Percentiles rank a stretch among this genome's conserved stretches.
phyloP scores from a whole-genome alignment of 129 eudicot species.

The Helianthus annuus region DNA sequence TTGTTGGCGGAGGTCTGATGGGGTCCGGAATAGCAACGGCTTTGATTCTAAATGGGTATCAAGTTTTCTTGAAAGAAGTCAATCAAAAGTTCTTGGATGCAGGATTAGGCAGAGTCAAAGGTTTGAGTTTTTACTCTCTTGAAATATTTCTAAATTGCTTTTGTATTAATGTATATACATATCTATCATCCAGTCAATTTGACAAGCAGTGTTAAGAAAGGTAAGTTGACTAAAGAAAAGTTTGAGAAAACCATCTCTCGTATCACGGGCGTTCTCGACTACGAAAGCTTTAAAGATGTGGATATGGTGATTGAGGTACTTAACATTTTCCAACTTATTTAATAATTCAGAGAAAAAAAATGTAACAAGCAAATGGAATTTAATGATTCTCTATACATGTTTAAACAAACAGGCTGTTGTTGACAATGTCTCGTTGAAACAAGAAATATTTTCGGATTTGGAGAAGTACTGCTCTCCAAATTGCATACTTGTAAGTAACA shows the following conservation, averaged over 20 bases:
- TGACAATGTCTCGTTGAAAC: constrained; percentile 64
- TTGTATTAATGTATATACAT: constrained; percentile 1
- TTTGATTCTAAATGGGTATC: constrained; percentile 63
- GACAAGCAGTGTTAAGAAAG: constrained; percentile 93
- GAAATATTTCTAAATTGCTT: constrained; percentile 11
- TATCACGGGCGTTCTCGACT: constrained; percentile 76
- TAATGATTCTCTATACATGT: too few relatives aligned
- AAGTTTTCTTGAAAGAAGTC: constrained; percentile 86
- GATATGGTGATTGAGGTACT: constrained; percentile 98
- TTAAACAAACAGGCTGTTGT: constrained; percentile 61
- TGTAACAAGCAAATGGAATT: too few relatives aligned
- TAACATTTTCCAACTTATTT: not conserved
- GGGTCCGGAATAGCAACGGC: constrained; percentile 99
- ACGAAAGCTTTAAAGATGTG: constrained; percentile 82
- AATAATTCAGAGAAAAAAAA: not conserved
- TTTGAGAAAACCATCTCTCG: constrained; percentile 73
- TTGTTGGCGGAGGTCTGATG: constrained; percentile 97
- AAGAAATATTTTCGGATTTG: constrained; percentile 67
- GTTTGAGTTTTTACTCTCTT: constrained; percentile 33
- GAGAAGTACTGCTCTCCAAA: constrained; percentile 66
- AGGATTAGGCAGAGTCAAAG: constrained; percentile 85
- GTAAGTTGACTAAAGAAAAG: constrained; percentile 72
- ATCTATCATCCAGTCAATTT: constrained; percentile 57
- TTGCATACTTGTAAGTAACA: constrained; percentile 78
- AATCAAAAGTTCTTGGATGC: constrained; percentile 79